phyloP scores from a whole-genome alignment of 1,284 basidiomycete species.

The Melanopsichium pennsylvanicum region DNA sequence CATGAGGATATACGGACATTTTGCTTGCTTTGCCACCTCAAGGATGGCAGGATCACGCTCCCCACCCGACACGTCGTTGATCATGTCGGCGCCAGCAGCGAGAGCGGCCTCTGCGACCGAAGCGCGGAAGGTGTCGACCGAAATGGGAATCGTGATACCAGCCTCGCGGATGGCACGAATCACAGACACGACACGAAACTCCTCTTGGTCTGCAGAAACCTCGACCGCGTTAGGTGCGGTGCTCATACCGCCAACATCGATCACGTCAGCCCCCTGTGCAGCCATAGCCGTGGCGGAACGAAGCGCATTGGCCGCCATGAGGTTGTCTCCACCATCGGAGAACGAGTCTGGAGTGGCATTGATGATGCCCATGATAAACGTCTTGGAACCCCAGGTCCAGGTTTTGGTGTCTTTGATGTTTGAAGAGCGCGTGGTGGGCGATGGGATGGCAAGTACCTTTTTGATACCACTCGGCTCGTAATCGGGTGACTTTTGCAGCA shows the following conservation, averaged over 20 bases:
- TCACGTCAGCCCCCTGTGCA: slow-evolving; percentile 72
- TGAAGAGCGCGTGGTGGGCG: slow-evolving; percentile 13
- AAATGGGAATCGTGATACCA: slow-evolving; percentile 72
- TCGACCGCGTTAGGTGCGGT: slow-evolving; percentile 59
- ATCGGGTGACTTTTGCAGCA: slow-evolving; percentile 49
- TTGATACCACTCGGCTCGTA: slow-evolving; percentile 45
- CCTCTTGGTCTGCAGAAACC: slow-evolving; percentile 73
- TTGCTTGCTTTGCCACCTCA: slow-evolving; percentile 69
- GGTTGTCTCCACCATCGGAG: slow-evolving; percentile 81
- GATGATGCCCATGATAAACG: slow-evolving; percentile 89
- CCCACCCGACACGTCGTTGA: slow-evolving; percentile 92
- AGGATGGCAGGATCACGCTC: slow-evolving; percentile 73
- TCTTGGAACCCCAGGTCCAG: slow-evolving; percentile 66
- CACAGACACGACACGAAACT: slow-evolving; percentile 72
- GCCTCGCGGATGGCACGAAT: slow-evolving; percentile 64
- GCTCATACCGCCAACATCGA: slow-evolving; percentile 94
- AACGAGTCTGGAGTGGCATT: slow-evolving; percentile 97
- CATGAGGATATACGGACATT: slow-evolving; percentile 80
- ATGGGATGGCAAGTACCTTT: slow-evolving; percentile 48
- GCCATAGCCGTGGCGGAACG: slow-evolving; percentile 48
- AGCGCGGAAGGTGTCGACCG: slow-evolving; percentile 90
- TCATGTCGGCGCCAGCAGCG: slow-evolving; percentile 84
- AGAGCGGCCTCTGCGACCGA: slow-evolving; percentile 81
- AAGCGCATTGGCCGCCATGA: slow-evolving; percentile 50
- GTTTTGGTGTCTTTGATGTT: slow-evolving; percentile 14